A percentile compares a stretch with the other conserved stretches of the same genome.
These are phyloP conservation scores for Rhizopogon parksii DNA, from an alignment of 1,284 basidiomycete genomes.

Conservation along the genomic window DNA sequence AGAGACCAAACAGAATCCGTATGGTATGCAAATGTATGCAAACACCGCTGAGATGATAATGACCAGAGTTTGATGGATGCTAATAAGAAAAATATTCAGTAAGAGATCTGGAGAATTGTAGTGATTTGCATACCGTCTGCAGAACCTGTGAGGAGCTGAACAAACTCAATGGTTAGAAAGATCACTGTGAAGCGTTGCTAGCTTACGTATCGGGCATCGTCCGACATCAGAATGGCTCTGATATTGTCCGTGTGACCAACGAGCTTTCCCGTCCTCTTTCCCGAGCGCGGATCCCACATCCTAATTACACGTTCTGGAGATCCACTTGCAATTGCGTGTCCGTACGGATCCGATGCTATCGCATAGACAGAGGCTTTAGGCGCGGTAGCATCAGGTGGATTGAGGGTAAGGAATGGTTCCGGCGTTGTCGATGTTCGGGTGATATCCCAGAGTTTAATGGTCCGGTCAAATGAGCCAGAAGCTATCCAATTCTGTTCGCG, in stretches of 20 bases:
- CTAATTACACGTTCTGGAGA: slow-evolving; percentile 87
- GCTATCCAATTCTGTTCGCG: slow-evolving; percentile 81
- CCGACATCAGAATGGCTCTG: slow-evolving; percentile 79
- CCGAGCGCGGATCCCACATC: slow-evolving; percentile 88
- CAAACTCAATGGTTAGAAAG: slow-evolving; percentile 6
- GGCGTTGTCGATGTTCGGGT: slow-evolving; percentile 32
- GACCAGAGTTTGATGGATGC: slow-evolving; percentile 92
- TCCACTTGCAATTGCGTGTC: slow-evolving; percentile 79
- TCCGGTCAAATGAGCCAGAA: slow-evolving; percentile 91
- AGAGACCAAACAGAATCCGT: slow-evolving; percentile 94
- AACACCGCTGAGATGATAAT: slow-evolving; percentile 76
- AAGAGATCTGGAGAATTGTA: not conserved
- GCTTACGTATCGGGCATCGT: slow-evolving; percentile 84
- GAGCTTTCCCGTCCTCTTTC: slow-evolving; percentile 65
- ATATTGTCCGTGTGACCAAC: slow-evolving; percentile 98
- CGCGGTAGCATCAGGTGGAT: slow-evolving; percentile 51
- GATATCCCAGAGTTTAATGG: slow-evolving; percentile 95
- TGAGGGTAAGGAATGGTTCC: slow-evolving; percentile 52
- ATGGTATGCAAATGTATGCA: slow-evolving; percentile 96
- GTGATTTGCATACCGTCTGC: slow-evolving; percentile 60
- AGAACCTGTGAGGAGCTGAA: slow-evolving; percentile 79
- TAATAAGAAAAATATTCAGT: slow-evolving; percentile 23
- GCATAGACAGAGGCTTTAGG: slow-evolving; percentile 79
- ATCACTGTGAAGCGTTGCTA: slow-evolving; percentile 2
- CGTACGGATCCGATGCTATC: slow-evolving; percentile 71